phyloP scores from a whole-genome alignment of 257 asterid genomes.

The Salvia miltiorrhiza region DNA sequence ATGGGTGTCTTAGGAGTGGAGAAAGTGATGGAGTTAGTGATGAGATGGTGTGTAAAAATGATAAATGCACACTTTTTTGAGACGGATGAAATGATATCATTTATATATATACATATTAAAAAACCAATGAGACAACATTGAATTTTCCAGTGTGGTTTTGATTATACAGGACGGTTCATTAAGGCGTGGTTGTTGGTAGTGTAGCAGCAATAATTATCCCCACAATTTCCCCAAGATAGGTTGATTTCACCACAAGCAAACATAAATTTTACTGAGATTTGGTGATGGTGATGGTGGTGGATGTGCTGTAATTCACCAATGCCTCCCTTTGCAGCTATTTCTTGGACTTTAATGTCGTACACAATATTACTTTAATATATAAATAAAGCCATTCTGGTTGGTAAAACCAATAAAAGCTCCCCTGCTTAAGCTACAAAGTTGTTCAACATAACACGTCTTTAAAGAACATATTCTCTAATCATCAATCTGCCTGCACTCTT shows the following conservation, averaged over 20 bases:
- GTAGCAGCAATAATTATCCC: constrained; percentile 4
- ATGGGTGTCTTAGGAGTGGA: too few relatives aligned
- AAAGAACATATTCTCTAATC: constrained; percentile 23
- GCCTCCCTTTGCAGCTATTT: constrained; percentile 38
- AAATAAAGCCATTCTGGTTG: constrained; percentile 16
- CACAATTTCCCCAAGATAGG: background rate
- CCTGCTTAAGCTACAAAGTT: constrained; percentile 19
- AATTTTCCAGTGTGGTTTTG: background rate
- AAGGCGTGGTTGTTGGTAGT: background rate
- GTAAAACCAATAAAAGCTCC: constrained; percentile 24
- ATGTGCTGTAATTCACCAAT: constrained; percentile 25
- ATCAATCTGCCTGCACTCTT: background rate
- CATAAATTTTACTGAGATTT: background rate
- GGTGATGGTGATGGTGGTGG: constrained; percentile 21
- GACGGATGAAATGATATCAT: too few relatives aligned
- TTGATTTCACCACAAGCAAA: constrained; percentile 21
- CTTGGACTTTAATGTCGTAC: constrained; percentile 16
- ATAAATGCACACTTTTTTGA: too few relatives aligned
- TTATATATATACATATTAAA: too few relatives aligned
- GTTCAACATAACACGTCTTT: background rate
- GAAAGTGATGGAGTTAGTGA: too few relatives aligned
- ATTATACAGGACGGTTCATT: background rate
- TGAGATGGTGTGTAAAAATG: too few relatives aligned
- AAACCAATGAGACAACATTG: background rate
- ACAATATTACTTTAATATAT: constrained; percentile 12